phyloP scores from a whole-genome alignment of 768 basidiomycete species.

The Myochromella boudieri region DNA sequence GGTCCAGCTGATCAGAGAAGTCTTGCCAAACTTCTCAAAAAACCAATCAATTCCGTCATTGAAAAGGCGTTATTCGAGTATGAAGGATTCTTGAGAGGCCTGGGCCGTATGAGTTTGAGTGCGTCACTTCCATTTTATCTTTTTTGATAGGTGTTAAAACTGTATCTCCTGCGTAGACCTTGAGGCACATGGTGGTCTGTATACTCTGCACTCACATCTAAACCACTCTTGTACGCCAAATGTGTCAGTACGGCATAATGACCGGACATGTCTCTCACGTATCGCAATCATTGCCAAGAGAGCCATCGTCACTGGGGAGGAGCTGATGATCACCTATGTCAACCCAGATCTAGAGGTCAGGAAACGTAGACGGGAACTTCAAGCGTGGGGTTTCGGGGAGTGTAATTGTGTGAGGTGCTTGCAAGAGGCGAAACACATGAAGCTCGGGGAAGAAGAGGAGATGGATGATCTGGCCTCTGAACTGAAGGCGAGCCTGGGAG shows the following conservation, averaged over 20 bases:
- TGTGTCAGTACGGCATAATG: conserved; percentile 73
- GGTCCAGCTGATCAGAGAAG: conserved; percentile 52
- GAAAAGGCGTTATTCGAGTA: conserved; percentile 68
- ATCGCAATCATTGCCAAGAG: conserved; percentile 73
- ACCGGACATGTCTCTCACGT: conserved; percentile 66
- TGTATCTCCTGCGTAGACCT: conserved; percentile 46
- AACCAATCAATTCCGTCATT: conserved; percentile 47
- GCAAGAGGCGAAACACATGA: conserved; percentile 49
- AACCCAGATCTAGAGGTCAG: conserved; percentile 55
- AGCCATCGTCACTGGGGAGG: conserved; percentile 67
- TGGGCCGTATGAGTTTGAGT: conserved; percentile 85
- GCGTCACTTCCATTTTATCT: conserved; percentile 25
- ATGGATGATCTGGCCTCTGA: conserved; percentile 55
- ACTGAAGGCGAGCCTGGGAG: conserved; percentile 64
- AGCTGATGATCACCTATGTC: conserved; percentile 78
- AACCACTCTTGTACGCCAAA: conserved; percentile 88
- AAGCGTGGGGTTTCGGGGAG: conserved; percentile 74
- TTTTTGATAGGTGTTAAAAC: conserved; percentile 7
- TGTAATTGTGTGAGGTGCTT: conserved; percentile 72
- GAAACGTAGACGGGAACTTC: conserved; percentile 50
- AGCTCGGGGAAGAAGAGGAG: conserved; percentile 29
- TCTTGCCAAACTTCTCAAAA: conserved; percentile 53
- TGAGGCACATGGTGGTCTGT: conserved; percentile 85
- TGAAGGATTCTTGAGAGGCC: conserved; percentile 67
- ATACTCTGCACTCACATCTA: conserved; percentile 81